These are phyloP conservation scores for Xylaria sp. DNA, from an alignment of 2,329 filamentous ascomycete species.

Conservation along the genomic window DNA sequence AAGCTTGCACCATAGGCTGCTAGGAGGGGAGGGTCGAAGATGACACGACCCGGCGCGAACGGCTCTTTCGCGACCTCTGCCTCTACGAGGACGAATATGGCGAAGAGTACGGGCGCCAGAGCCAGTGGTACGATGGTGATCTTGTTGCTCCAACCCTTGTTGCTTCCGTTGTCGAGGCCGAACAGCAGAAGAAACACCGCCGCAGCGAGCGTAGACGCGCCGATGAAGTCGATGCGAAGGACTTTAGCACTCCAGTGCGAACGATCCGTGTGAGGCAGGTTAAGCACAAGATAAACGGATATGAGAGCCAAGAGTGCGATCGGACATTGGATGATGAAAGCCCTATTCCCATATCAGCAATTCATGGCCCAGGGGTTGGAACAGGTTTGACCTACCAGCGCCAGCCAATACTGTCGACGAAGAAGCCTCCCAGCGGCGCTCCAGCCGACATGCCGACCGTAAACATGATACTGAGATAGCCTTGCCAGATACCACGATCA, in stretches of 20 bases:
- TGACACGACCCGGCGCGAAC: conserved; percentile 78
- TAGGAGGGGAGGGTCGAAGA: conserved; percentile 73
- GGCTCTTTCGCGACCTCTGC: conserved; percentile 73
- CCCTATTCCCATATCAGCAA: conserved; percentile 54
- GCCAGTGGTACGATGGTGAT: conserved; percentile 67
- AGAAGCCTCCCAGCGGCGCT: conserved; percentile 48
- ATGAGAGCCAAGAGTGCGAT: conserved; percentile 72
- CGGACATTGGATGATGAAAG: conserved; percentile 77
- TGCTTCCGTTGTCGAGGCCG: conserved; percentile 78
- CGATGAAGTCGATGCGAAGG: conserved; percentile 76
- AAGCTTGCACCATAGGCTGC: conserved; percentile 78
- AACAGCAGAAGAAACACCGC: conserved; percentile 73
- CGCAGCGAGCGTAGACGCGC: conserved; percentile 71
- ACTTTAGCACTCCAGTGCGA: conserved; percentile 74
- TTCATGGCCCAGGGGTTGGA: neutral
- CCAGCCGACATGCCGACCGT: conserved; percentile 50
- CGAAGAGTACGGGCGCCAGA: conserved; percentile 67
- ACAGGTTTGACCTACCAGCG: conserved; percentile 53
- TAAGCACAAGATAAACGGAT: conserved; percentile 69
- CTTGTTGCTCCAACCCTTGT: conserved; percentile 71
- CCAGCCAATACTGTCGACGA: conserved; percentile 50
- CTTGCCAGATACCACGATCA: conserved; percentile 56
- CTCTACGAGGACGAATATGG: conserved; percentile 75
- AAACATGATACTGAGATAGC: conserved; percentile 49
- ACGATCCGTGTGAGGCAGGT: conserved; percentile 67